Evolutionary conservation across 345 rosid species (phyloP).

Genomic region (Aquilaria malaccensis): DNA sequence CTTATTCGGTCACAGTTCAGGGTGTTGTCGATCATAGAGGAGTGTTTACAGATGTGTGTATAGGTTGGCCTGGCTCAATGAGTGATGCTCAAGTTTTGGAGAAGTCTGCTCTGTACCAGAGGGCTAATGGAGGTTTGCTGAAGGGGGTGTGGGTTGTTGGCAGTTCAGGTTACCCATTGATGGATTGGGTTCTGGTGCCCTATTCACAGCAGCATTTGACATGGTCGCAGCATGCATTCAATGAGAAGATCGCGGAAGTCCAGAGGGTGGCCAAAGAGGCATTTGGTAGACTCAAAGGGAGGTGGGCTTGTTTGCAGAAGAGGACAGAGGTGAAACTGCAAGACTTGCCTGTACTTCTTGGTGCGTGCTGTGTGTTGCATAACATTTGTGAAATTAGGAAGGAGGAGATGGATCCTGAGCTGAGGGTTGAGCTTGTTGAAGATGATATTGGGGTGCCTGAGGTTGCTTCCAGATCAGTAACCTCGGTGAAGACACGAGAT

Average conservation of each 20-base stretch:
- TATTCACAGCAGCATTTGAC: conserved; percentile 68
- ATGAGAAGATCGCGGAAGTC: conserved; percentile 65
- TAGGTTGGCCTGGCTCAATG: conserved; percentile 92
- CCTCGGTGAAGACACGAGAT: conserved; percentile 61
- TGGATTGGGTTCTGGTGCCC: conserved; percentile 85
- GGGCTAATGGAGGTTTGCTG: conserved; percentile 60
- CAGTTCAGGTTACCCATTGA: conserved; percentile 50
- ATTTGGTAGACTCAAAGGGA: conserved; percentile 58
- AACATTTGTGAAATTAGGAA: conserved; percentile 60
- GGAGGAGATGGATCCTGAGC: conserved; percentile 42
- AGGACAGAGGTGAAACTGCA: conserved; percentile 71
- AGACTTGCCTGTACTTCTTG: conserved; percentile 71
- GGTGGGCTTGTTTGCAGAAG: conserved; percentile 81
- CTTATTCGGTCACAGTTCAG: conserved; percentile 66
- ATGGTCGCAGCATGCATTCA: conserved; percentile 79
- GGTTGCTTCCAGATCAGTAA: conserved; percentile 35
- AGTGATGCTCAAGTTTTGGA: conserved; percentile 72
- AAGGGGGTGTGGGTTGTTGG: conserved; percentile 71
- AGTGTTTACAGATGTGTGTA: conserved; percentile 73
- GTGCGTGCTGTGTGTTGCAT: conserved; percentile 77
- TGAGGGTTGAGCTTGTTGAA: conserved; percentile 43
- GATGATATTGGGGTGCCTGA: conserved; percentile 63
- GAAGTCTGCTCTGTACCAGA: conserved; percentile 60
- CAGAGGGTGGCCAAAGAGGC: conserved; percentile 56
- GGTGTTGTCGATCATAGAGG: conserved; percentile 70